Base-by-base conservation (phyloP, 352 stramenopile genomes). In the Phytophthora macrochlamydospora region DNA sequence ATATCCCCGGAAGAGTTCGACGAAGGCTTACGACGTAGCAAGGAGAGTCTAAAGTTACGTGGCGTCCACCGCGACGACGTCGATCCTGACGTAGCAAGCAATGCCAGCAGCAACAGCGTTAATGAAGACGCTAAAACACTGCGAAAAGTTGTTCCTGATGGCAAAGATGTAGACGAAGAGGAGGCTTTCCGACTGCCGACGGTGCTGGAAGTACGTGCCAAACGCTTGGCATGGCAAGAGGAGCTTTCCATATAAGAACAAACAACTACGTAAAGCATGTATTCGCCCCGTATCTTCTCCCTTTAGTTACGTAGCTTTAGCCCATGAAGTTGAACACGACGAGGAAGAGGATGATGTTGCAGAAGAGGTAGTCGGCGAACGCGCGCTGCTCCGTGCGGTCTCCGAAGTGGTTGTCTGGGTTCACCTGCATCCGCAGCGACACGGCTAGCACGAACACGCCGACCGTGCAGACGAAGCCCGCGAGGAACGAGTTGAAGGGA, bases 401-500 rank as follows among this genome's bases (percentile, higher is more conserved):
- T 42, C 75, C 78, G 62, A 92, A 91, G 69, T 89, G 78, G 71
- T 95, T 96, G 29, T 90, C 81, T 24, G 90, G 84, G 65, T 94
- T 93, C 63, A 97, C 90, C 77, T 97, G 89, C 89, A 97, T 96
- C 49, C 90, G 66, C 49, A 97, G 78, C 54, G 90, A 96, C 49
- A 97, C 90, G 38, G 90, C 91, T 8, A 97, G 74, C 53, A 97
- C 91, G 62, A 97, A 97, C 60, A 94, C 86, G 54, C 91, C 91
- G 35, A 97, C 86, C 18, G 87, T 94, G 78, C 87, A 96, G 33
- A 96, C 83, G 56, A 97, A 96, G 60, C 90, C 90, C 14, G 91
- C 90, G 38, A 97, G 77, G 71, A 97, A 97, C 67, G 91, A 97
- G 75, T 97, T 97, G 79, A 97, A 97, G 29, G 91, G 76, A 97